Conservation (phyloP, 2,329 filamentous ascomycete species). For the Rhytidhysteron rufulum region DNA sequence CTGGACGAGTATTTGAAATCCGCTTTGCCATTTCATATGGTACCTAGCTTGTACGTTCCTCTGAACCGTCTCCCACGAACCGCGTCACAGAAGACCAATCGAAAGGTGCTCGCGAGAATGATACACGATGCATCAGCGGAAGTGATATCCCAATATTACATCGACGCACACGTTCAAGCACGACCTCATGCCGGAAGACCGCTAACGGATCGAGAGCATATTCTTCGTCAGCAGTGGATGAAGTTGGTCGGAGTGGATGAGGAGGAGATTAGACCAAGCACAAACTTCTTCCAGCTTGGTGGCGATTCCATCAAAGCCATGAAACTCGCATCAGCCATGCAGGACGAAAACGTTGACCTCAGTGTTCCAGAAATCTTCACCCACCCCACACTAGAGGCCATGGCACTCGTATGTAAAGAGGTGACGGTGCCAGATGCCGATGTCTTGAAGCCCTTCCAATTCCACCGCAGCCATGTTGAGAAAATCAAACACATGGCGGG, state of each 20-base stretch:
- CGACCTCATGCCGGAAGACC: no score
- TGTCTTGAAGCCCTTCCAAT: slow-evolving; percentile 7
- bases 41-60: not conserved
- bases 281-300: slow-evolving; percentile 37
- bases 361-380: slow-evolving; percentile 37
- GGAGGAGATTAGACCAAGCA: slow-evolving; percentile 39
- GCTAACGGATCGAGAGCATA: not conserved
- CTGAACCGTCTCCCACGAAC: not conserved
- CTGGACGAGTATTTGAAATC: not conserved
- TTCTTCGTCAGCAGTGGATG: not conserved
- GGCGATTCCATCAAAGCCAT: slow-evolving; percentile 38
- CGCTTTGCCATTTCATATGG: not conserved
- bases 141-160: not conserved
- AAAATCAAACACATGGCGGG: no score
- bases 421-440: slow-evolving; percentile 6
- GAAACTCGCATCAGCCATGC: slow-evolving; percentile 27
- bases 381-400: slow-evolving; percentile 42
- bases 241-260: not conserved
- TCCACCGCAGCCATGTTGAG: slow-evolving; percentile 1
- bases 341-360: slow-evolving; percentile 21
- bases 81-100: not conserved
- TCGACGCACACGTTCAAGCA: not conserved
- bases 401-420: slow-evolving; percentile 45
- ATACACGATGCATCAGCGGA: not conserved
- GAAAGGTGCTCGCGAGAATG: not conserved